Base-by-base conservation (phyloP, 164 flowering plant species). In the Pachysandra terminalis region DNA sequence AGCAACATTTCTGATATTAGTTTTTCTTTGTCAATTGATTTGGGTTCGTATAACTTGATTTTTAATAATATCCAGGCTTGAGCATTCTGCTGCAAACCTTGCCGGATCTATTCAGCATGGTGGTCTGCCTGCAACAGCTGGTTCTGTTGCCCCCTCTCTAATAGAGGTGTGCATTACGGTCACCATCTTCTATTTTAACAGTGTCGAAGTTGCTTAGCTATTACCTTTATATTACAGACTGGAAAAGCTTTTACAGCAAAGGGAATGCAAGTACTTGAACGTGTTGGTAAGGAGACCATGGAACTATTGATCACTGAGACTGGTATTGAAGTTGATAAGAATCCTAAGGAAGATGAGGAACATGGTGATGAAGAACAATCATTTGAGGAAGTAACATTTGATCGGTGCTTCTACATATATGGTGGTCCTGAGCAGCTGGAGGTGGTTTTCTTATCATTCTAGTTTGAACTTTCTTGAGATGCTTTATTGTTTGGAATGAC, bases 381-480 rank as follows among this genome's bases (percentile, higher is more conserved):
- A 41, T 72, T 68, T 71, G 99, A 93, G 78, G 97, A 93, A 72
- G 85, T 90, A 61, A 81, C 91, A 68, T 96, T 96, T 81, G 97
- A 96, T 73, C 75, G 98, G 52, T 93, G 96, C 82, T 93, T 96
- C 80, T 96, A 96, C 72, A 96, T 96, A 61, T 96, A 93, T 81
- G 99, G 99, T 59, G 98, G 99, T 67, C 98, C 99, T 59, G 97
- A 96, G 71, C 97, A 88, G 76, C 75, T 96, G 73, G 98, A 96
- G 99, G 99, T 96, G 23, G 62, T 48, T 54, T 67, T 64, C 70
- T 74, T 73, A 54, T 71, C 63, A 26, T 22, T 63, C 21, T 1
- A 25, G 66, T 51, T 19, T 48, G 63, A 21, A 66, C 9, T 65
- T 45, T 62, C 19, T 22, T 66, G 37, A 0, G 5, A 64, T 23